Conservation (phyloP, 2,329 filamentous ascomycete genomes). For the Davidsoniella eucalypti region DNA sequence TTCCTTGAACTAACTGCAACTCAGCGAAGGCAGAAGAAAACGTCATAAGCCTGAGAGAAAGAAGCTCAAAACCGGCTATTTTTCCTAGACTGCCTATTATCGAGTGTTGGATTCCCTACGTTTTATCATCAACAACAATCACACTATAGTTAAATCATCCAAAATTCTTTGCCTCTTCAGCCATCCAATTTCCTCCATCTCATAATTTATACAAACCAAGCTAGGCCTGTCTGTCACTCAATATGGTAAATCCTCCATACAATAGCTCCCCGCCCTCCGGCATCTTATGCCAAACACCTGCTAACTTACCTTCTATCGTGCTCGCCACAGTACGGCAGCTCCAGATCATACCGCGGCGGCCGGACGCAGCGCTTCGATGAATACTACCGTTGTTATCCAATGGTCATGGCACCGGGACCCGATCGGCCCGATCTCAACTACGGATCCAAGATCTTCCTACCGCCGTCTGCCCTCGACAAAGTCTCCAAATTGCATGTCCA, state of each 20-base stretch:
- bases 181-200: no score
- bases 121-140: no score
- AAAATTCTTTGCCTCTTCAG: no score
- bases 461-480: conserved; percentile 92
- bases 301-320: no score
- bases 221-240: background rate
- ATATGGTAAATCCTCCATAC: conserved; percentile 1
- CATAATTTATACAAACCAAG: no score
- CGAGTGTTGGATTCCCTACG: background rate
- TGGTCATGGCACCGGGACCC: conserved; percentile 82
- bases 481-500: conserved; percentile 90
- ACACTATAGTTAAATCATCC: no score
- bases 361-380: conserved; percentile 77
- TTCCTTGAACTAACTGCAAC: background rate
- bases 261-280: background rate
- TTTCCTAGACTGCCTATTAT: background rate
- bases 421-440: conserved; percentile 85
- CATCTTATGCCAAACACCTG: background rate
- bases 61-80: background rate
- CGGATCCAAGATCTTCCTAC: conserved; percentile 93
- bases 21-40: conserved; percentile 11
- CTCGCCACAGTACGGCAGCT: conserved; percentile 4
- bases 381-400: conserved; percentile 93
- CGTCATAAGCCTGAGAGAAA: conserved; percentile 9
- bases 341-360: conserved; percentile 25